Conservation (phyloP, 73 alveolate genomes). For the Symbiodinium natans region DNA sequence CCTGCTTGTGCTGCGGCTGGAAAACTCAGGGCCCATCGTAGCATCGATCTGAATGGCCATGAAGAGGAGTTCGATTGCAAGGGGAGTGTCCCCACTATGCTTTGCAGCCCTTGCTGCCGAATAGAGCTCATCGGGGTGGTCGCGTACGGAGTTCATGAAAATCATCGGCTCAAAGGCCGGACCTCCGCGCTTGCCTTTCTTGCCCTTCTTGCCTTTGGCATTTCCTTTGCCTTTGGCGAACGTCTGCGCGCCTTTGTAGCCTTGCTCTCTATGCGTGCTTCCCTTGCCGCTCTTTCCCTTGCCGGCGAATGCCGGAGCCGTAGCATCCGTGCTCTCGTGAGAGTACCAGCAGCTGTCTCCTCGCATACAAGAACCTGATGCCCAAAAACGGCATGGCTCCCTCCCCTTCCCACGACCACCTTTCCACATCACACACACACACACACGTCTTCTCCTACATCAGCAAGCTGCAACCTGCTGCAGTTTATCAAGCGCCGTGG, state of each 20-base stretch:
- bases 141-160: neutral
- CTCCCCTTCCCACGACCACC: neutral
- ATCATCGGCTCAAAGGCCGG: neutral
- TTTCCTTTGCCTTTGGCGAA: neutral
- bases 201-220: neutral
- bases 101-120: neutral
- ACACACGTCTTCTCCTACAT: no score
- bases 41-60: slow-evolving; percentile 5
- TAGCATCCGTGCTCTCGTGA: neutral
- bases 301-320: neutral
- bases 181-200: neutral
- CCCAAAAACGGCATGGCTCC: slow-evolving; percentile 10
- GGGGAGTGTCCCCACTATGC: neutral
- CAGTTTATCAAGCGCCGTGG: no score
- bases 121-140: neutral
- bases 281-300: neutral
- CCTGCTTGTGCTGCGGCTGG: neutral
- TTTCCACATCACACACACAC: neutral
- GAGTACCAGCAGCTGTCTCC: slow-evolving; percentile 4
- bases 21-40: slow-evolving; percentile 1
- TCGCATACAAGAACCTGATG: neutral
- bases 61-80: neutral
- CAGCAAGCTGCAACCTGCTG: no score
- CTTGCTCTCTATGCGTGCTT: neutral
- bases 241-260: neutral